These are phyloP conservation scores for Primulina huaijiensis DNA, from an alignment of 257 asterid genomes.

Conservation along the genomic window DNA sequence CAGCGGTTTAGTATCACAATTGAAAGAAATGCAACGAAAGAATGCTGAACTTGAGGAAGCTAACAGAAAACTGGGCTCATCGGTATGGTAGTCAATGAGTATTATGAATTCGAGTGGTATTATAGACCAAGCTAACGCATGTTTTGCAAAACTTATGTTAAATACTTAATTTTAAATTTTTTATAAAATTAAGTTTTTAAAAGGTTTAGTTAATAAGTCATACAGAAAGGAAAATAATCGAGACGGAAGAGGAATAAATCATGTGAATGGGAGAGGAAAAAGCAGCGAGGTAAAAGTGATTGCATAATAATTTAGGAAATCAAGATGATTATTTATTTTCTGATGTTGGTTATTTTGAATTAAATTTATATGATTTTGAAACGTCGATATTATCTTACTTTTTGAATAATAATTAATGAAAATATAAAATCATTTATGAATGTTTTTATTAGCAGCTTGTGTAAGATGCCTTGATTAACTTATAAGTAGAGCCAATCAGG, in stretches of 20 bases:
- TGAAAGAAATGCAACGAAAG: constrained; percentile 63
- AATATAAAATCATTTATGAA: no score
- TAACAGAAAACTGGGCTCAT: constrained; percentile 47
- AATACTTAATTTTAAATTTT: no score
- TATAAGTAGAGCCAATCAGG: no score
- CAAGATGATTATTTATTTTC: not conserved
- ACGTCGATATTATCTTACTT: no score
- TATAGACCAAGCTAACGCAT: not conserved
- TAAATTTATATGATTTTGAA: no score
- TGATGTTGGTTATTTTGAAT: no score
- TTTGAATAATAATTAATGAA: no score
- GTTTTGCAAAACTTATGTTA: not conserved
- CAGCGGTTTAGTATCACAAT: constrained; percentile 76
- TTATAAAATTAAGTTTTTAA: not conserved
- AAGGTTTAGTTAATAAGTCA: not conserved
- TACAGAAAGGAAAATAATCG: not conserved
- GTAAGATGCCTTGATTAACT: no score
- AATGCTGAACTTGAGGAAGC: constrained; percentile 67
- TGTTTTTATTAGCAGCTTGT: no score
- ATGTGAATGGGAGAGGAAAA: not conserved
- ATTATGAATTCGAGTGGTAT: not conserved
- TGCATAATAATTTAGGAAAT: not conserved
- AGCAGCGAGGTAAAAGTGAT: not conserved
- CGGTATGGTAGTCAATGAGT: constrained; percentile 38
- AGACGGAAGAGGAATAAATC: not conserved